Conservation (phyloP, 2,329 filamentous ascomycete species). For the Penicillium sp. region DNA sequence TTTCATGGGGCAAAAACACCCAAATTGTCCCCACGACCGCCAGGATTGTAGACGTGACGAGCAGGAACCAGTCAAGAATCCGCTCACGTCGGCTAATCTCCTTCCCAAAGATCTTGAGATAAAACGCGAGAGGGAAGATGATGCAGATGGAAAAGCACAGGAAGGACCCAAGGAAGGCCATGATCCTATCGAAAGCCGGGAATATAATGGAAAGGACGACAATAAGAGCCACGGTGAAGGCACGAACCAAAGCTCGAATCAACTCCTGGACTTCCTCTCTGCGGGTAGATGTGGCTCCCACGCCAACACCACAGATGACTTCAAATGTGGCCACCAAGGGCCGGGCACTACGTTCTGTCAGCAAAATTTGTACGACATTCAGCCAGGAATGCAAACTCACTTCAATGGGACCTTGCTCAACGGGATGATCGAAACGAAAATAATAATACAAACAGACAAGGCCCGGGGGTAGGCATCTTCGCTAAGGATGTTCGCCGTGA, state of each 20-base stretch:
- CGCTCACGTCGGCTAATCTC: constrained; percentile 67
- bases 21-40: constrained; percentile 79
- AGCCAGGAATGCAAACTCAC: constrained; percentile 32
- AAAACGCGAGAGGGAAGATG: constrained; percentile 83
- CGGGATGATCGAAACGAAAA: constrained; percentile 88
- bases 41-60: constrained; percentile 67
- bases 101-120: constrained; percentile 81
- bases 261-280: constrained; percentile 53
- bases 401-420: constrained; percentile 94
- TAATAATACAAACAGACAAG: constrained; percentile 75
- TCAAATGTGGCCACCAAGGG: constrained; percentile 86
- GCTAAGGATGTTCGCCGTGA: constrained; percentile 84
- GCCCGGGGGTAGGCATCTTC: constrained; percentile 70
- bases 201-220: constrained; percentile 71
- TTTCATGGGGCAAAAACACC: constrained; percentile 79
- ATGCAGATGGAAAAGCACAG: constrained; percentile 94
- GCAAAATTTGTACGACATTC: neutral
- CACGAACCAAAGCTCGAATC: constrained; percentile 61
- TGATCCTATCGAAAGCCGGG: constrained; percentile 84
- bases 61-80: constrained; percentile 65
- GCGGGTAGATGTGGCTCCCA: constrained; percentile 38
- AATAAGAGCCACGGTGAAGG: constrained; percentile 69
- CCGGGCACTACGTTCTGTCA: constrained; percentile 56
- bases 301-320: constrained; percentile 72
- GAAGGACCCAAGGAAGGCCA: constrained; percentile 85